A percentile compares a stretch with the other conserved stretches of the same genome.
phyloP scores from a whole-genome alignment of 345 rosid species.

The Dipteronia dyeriana region DNA sequence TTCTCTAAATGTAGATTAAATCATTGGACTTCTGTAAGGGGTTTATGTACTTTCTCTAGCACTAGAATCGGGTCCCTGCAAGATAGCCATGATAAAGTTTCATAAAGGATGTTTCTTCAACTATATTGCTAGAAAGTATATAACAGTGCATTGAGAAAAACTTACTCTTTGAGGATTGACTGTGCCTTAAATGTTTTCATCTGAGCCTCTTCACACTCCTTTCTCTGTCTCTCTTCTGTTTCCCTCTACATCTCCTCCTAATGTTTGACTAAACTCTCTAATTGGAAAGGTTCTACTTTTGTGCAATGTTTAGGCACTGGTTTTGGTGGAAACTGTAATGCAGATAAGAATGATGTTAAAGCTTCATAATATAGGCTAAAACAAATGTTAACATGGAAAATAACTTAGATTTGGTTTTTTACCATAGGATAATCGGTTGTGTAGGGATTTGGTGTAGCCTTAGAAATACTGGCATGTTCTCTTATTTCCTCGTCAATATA shows the following conservation, averaged over 20 bases:
- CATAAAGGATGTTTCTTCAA: not conserved
- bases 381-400: not conserved
- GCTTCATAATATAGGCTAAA: not conserved
- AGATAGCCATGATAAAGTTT: not conserved
- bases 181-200: constrained; percentile 81
- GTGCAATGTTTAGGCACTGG: constrained; percentile 60
- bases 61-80: constrained; percentile 89
- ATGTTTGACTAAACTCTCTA: constrained; percentile 83
- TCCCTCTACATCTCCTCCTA: constrained; percentile 87
- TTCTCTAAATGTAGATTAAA: constrained; percentile 66
- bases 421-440: constrained; percentile 98
- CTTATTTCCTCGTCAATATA: constrained; percentile 62
- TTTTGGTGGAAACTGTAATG: constrained; percentile 74
- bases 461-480: constrained; percentile 70
- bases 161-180: constrained; percentile 78
- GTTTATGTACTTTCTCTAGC: constrained; percentile 82
- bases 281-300: constrained; percentile 72
- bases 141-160: not conserved
- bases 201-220: constrained; percentile 70
- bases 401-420: constrained; percentile 15
- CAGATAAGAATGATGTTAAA: not conserved
- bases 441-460: constrained; percentile 90
- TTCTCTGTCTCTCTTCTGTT: constrained; percentile 70
- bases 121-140: not conserved
- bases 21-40: constrained; percentile 83